phyloP scores from a whole-genome alignment of 1,284 basidiomycete species.

The Coniferiporia sulphurascens region DNA sequence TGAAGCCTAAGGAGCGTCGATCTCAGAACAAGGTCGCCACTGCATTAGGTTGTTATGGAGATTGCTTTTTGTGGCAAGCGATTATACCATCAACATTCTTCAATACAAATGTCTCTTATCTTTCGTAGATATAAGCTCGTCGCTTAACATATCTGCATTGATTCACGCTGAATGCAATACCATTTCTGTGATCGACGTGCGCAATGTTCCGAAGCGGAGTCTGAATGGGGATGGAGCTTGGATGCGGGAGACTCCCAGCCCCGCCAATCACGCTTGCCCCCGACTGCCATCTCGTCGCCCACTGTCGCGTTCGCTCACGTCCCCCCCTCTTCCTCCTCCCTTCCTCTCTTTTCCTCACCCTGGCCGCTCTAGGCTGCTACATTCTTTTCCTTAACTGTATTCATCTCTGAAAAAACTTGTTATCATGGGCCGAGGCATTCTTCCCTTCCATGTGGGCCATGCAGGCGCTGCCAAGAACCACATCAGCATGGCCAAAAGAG shows the following conservation, averaged over 20 bases:
- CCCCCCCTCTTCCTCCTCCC: not conserved
- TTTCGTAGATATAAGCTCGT: too few relatives aligned
- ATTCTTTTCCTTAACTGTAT: slow-evolving; percentile 8
- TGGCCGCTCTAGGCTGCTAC: slow-evolving; percentile 4
- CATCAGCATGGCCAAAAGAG: slow-evolving; percentile 8
- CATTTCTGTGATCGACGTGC: not conserved
- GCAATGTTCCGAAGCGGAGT: not conserved
- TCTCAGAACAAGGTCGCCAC: too few relatives aligned
- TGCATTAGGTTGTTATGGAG: too few relatives aligned
- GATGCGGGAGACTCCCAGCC: too few relatives aligned
- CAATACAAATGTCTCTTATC: too few relatives aligned
- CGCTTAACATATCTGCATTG: too few relatives aligned
- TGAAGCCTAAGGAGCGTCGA: too few relatives aligned
- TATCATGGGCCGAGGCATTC: not conserved
- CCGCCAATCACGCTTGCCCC: not conserved
- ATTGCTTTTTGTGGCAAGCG: too few relatives aligned
- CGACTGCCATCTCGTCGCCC: not conserved
- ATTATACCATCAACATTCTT: too few relatives aligned
- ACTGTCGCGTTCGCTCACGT: slow-evolving; percentile 3
- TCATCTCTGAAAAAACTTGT: not conserved
- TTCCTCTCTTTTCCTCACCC: slow-evolving; percentile 1
- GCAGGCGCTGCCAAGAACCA: slow-evolving; percentile 8
- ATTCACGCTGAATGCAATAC: too few relatives aligned
- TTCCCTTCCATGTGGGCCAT: slow-evolving; percentile 14
- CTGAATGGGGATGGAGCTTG: not conserved